These are phyloP conservation scores for Candida cerambycidarum DNA, from an alignment of 805 yeast genomes.

Conservation along the genomic window DNA sequence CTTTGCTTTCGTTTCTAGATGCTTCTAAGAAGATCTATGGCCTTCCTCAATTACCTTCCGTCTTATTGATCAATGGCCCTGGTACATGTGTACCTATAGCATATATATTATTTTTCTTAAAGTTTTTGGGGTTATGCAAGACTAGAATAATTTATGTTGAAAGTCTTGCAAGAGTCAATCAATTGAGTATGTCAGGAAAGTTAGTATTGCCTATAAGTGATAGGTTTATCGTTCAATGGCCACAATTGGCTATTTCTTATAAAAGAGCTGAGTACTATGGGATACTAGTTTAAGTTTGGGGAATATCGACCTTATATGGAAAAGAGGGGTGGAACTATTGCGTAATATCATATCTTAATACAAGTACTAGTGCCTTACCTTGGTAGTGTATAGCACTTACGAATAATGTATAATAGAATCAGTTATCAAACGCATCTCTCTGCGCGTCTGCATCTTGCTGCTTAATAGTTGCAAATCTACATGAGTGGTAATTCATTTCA, in stretches of 20 bases:
- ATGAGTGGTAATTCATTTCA: constrained; percentile 28
- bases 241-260: constrained; percentile 49
- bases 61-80: constrained; percentile 71
- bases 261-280: constrained; percentile 75
- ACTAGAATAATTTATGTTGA: constrained; percentile 78
- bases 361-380: no score
- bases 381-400: no score
- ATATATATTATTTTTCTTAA: constrained; percentile 51
- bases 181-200: constrained; percentile 74
- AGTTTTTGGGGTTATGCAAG: constrained; percentile 43
- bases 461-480: no score
- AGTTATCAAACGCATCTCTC: background rate
- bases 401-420: no score
- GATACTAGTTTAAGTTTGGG: constrained; percentile 56
- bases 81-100: constrained; percentile 77
- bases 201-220: constrained; percentile 70
- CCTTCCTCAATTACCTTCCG: constrained; percentile 36
- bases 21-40: constrained; percentile 26
- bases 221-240: constrained; percentile 91
- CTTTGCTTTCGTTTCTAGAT: constrained; percentile 36
- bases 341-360: no score
- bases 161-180: constrained; percentile 77
- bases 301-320: no score
- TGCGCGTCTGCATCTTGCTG: background rate
- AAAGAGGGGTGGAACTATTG: no score